These are phyloP conservation scores for Beta macrorhiza DNA, from an alignment of 179 eudicot genomes.

Conservation along the genomic window DNA sequence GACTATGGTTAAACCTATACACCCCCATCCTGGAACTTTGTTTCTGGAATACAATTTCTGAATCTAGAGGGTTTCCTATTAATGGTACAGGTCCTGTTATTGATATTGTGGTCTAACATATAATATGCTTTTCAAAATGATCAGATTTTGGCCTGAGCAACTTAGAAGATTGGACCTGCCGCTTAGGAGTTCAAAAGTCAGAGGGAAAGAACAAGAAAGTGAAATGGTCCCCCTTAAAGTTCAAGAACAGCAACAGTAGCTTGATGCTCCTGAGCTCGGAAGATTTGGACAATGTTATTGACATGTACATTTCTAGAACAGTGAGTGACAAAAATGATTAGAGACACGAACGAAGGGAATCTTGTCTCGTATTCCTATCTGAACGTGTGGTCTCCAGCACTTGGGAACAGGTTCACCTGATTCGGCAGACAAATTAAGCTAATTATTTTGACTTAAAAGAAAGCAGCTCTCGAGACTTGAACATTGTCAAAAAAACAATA, in stretches of 20 bases:
- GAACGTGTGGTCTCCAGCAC: background rate
- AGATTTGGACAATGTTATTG: slow-evolving; percentile 3
- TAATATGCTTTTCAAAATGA: slow-evolving; percentile 1
- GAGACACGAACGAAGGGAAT: slow-evolving; percentile 14
- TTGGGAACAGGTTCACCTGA: background rate
- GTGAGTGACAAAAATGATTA: background rate
- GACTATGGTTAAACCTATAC: background rate
- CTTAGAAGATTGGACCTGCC: slow-evolving; percentile 54
- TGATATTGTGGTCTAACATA: slow-evolving; percentile 10
- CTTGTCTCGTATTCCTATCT: background rate
- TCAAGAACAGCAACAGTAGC: slow-evolving; percentile 54
- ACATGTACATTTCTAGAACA: slow-evolving; percentile 3
- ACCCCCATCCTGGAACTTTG: background rate
- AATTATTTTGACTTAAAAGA: background rate
- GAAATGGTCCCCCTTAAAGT: slow-evolving; percentile 63
- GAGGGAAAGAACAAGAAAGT: slow-evolving; percentile 75
- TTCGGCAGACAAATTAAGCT: background rate
- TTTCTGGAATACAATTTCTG: background rate
- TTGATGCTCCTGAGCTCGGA: slow-evolving; percentile 19
- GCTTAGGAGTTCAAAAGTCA: slow-evolving; percentile 49
- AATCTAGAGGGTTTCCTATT: too few species aligned
- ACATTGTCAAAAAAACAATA: background rate
- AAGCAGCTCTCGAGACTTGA: background rate
- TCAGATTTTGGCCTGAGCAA: slow-evolving; percentile 67
- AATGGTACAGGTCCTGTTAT: background rate